phyloP scores from a whole-genome alignment of 345 rosid species.

The Leavenworthia alabamica region DNA sequence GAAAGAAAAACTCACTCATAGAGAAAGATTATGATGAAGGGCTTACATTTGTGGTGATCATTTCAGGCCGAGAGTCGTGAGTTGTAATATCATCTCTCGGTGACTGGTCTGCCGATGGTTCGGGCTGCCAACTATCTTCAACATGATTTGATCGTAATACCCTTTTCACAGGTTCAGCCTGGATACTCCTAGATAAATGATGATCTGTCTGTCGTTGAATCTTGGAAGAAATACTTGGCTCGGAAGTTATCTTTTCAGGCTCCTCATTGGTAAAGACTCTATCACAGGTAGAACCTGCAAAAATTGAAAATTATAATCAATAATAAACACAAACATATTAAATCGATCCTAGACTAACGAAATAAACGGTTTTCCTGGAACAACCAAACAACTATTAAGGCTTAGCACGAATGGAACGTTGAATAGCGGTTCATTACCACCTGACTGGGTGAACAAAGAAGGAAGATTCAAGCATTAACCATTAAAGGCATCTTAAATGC shows the following conservation, averaged over 20 bases:
- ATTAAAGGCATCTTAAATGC: slow-evolving; percentile 19
- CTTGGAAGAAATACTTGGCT: slow-evolving; percentile 35
- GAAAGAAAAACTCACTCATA: slow-evolving; percentile 14
- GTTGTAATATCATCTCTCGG: slow-evolving; percentile 36
- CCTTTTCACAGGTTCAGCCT: slow-evolving; percentile 26
- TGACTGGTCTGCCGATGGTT: slow-evolving; percentile 27
- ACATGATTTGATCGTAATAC: slow-evolving; percentile 17
- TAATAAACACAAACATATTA: slow-evolving; percentile 36
- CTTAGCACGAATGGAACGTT: slow-evolving; percentile 13
- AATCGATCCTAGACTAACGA: slow-evolving; percentile 6
- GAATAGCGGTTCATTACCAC: slow-evolving; percentile 6
- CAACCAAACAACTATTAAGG: neutral
- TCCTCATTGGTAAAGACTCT: slow-evolving; percentile 37
- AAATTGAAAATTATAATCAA: slow-evolving; percentile 57
- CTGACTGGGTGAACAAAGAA: slow-evolving; percentile 10
- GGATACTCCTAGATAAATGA: slow-evolving; percentile 33
- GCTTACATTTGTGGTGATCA: slow-evolving; percentile 46
- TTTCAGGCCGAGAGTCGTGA: slow-evolving; percentile 38
- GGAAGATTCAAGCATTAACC: slow-evolving; percentile 19
- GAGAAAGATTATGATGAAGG: slow-evolving; percentile 18
- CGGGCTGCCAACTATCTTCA: slow-evolving; percentile 23
- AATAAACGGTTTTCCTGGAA: neutral
- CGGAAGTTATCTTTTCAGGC: slow-evolving; percentile 46
- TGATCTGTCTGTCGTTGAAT: slow-evolving; percentile 33
- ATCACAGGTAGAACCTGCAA: slow-evolving; percentile 62